A percentile compares a stretch with the other conserved stretches of the same genome.
phyloP scores from a whole-genome alignment of 1,284 basidiomycete species.

The Ustilago sp. region DNA sequence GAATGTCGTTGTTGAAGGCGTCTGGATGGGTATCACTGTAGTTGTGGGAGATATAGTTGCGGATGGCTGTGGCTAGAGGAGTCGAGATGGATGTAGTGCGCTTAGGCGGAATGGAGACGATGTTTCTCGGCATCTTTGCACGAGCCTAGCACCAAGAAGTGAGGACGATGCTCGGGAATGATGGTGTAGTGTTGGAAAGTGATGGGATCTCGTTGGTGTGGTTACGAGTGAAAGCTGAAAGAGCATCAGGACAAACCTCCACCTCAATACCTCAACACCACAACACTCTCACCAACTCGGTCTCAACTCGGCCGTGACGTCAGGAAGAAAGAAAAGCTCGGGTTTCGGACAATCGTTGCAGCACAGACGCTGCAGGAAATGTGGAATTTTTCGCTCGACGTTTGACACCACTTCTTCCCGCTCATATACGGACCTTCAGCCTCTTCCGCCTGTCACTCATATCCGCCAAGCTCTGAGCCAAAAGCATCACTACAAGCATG shows the following conservation, averaged over 20 bases:
- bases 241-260: constrained; percentile 21
- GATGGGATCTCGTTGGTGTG: neutral
- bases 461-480: neutral
- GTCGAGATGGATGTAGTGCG: constrained; percentile 42
- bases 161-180: neutral
- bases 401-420: constrained; percentile 5
- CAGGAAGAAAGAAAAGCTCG: neutral
- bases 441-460: neutral
- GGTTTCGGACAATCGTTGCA: constrained; percentile 14
- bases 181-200: neutral
- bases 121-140: constrained; percentile 55
- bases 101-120: constrained; percentile 61
- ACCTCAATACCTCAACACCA: constrained; percentile 23
- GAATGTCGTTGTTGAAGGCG: constrained; percentile 84
- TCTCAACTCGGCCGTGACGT: constrained; percentile 17
- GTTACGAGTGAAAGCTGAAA: neutral
- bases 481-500: constrained; percentile 4
- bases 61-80: constrained; percentile 71
- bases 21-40: constrained; percentile 86
- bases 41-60: constrained; percentile 77
- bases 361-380: constrained; percentile 25
- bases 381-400: constrained; percentile 5
- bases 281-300: neutral
- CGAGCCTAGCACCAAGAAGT: neutral
- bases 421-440: neutral